Percentiles rank a stretch among this genome's conserved stretches.
Conservation (phyloP, 2,329 filamentous ascomycete genomes). For the Cercospora zeina region DNA sequence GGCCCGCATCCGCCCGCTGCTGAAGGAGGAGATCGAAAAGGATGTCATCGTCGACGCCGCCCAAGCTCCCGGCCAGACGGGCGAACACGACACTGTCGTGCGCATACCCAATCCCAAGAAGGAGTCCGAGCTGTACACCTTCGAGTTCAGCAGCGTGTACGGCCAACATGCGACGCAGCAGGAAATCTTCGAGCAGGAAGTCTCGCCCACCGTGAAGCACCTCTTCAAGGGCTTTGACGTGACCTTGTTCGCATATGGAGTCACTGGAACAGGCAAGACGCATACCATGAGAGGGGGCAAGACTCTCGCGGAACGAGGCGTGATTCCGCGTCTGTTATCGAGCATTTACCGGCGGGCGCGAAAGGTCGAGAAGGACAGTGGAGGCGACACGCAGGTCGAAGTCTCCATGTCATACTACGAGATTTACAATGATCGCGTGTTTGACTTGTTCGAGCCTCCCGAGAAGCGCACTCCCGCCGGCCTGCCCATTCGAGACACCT, state of each 20-base stretch:
- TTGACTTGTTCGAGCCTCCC: conserved; percentile 80
- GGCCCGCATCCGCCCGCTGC: conserved; percentile 82
- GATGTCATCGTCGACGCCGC: conserved; percentile 79
- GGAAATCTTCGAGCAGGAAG: conserved; percentile 84
- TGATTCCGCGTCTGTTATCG: conserved; percentile 57
- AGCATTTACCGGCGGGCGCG: conserved; percentile 71
- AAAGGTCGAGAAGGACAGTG: conserved; percentile 48
- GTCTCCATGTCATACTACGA: conserved; percentile 75
- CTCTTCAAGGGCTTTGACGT: conserved; percentile 99
- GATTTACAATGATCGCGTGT: conserved; percentile 96
- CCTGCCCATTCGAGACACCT: conserved; percentile 85
- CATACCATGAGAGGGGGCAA: conserved; percentile 77
- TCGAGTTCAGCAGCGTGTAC: conserved; percentile 93
- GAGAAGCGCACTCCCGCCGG: conserved; percentile 85
- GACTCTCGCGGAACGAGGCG: conserved; percentile 66
- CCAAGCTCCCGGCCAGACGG: conserved; percentile 52
- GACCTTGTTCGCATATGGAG: conserved; percentile 91
- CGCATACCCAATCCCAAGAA: conserved; percentile 95
- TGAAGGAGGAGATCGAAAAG: conserved; percentile 80
- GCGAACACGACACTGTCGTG: conserved; percentile 59
- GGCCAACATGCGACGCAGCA: conserved; percentile 78
- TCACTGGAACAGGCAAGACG: conserved; percentile 96
- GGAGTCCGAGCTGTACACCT: conserved; percentile 84
- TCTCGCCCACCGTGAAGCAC: conserved; percentile 84
- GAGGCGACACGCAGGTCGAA: conserved; percentile 69